Conservation (phyloP, 2,329 filamentous ascomycete species). For the Alternaria panax region DNA sequence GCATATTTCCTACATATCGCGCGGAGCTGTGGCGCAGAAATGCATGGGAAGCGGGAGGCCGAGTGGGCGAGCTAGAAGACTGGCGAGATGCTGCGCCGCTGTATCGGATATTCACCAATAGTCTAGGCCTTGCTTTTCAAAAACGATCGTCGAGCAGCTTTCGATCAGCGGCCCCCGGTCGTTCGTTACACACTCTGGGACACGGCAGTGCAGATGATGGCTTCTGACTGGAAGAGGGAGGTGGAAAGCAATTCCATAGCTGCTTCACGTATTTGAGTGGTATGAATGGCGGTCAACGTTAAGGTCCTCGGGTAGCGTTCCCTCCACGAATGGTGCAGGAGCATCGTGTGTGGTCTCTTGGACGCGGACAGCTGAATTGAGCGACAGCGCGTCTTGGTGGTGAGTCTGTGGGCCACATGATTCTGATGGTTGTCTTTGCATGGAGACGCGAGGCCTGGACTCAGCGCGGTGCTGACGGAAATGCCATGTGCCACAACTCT, state of each 20-base stretch:
- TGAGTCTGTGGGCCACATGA: constrained; percentile 4
- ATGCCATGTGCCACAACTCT: neutral
- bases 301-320: neutral
- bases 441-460: neutral
- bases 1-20: neutral
- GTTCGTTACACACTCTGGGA: neutral
- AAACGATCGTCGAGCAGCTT: constrained; percentile 9
- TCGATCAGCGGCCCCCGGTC: constrained; percentile 11
- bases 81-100: constrained; percentile 5
- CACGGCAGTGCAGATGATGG: constrained; percentile 6
- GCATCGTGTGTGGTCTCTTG: neutral
- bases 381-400: neutral
- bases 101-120: neutral
- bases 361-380: constrained; percentile 3
- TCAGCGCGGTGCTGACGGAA: neutral
- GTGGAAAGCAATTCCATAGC: neutral
- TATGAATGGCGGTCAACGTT: neutral
- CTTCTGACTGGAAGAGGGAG: constrained; percentile 8
- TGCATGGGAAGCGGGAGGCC: constrained; percentile 7
- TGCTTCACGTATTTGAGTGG: constrained; percentile 2
- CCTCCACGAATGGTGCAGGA: neutral
- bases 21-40: neutral
- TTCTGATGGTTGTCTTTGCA: neutral
- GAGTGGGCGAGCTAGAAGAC: constrained; percentile 5
- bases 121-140: constrained; percentile 2